phyloP scores from a whole-genome alignment of 2,329 filamentous ascomycete species.

The Talaromyces albobiverticillius region DNA sequence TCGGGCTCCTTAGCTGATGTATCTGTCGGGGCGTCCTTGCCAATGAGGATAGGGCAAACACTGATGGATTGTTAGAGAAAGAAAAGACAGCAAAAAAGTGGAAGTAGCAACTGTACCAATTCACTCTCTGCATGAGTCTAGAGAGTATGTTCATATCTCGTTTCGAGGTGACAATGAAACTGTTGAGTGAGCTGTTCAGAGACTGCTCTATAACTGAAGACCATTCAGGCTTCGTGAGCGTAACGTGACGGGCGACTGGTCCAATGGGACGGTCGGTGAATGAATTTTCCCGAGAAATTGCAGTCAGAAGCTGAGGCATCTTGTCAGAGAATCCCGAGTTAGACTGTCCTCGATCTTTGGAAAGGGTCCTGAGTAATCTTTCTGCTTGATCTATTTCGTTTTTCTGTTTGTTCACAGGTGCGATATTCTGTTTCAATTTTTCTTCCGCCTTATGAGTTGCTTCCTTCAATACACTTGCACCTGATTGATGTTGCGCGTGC shows the following conservation, averaged over 20 bases:
- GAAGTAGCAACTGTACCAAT: constrained; percentile 43
- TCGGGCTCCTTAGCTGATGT: constrained; percentile 71
- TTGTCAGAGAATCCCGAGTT: constrained; percentile 63
- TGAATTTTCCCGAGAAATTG: constrained; percentile 66
- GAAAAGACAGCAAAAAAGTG: not conserved
- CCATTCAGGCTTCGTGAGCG: constrained; percentile 77
- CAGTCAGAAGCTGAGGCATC: constrained; percentile 62
- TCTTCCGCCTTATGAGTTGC: constrained; percentile 34
- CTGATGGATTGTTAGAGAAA: constrained; percentile 31
- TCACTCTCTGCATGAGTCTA: constrained; percentile 59
- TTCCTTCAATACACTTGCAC: constrained; percentile 32
- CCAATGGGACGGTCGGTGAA: constrained; percentile 76
- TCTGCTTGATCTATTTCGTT: constrained; percentile 56
- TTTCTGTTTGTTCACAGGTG: constrained; percentile 43
- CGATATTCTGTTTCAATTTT: constrained; percentile 22
- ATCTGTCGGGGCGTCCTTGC: constrained; percentile 54
- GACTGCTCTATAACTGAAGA: constrained; percentile 74
- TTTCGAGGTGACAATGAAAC: constrained; percentile 78
- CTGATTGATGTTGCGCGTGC: constrained; percentile 42
- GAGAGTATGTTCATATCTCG: constrained; percentile 69
- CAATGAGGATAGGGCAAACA: constrained; percentile 62
- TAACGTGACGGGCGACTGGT: constrained; percentile 75
- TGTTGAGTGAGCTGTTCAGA: constrained; percentile 66
- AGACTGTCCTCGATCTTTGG: constrained; percentile 57
- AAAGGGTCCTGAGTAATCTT: constrained; percentile 51